These are phyloP conservation scores for Scenedesmus sp. DNA, from an alignment of 163 green algal species.

Conservation along the genomic window DNA sequence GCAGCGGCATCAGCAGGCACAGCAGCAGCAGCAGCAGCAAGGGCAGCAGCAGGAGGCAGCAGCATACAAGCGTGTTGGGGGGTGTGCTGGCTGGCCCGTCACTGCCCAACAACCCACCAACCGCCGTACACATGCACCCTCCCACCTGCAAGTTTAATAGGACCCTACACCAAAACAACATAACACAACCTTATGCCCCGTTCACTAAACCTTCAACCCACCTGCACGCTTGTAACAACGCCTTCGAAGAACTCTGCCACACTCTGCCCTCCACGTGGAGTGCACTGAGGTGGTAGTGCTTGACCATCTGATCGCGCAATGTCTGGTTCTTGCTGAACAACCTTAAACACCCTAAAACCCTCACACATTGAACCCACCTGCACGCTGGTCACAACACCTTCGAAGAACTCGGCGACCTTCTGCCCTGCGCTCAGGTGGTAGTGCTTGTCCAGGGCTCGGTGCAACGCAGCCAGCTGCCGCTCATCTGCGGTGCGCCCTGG, in stretches of 20 bases:
- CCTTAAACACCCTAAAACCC: neutral
- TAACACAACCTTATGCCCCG: too few species aligned
- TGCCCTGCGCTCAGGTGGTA: conserved; percentile 43
- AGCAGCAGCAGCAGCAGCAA: conserved; percentile 8
- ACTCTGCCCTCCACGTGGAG: neutral
- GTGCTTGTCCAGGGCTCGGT: conserved; percentile 34
- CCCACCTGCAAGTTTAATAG: too few species aligned
- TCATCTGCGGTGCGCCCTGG: conserved; percentile 3
- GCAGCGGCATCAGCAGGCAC: neutral
- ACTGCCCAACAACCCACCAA: too few species aligned
- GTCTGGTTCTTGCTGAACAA: neutral
- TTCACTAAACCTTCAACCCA: too few species aligned
- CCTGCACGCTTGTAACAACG: neutral
- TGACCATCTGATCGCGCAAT: neutral
- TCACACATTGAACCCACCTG: conserved; percentile 10
- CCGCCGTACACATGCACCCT: too few species aligned
- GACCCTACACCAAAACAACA: too few species aligned
- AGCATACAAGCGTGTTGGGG: neutral
- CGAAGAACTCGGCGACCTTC: conserved; percentile 44
- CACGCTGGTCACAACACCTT: conserved; percentile 32
- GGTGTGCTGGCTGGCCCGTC: too few species aligned
- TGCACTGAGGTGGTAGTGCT: neutral
- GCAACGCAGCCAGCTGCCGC: neutral
- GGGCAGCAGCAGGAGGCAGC: neutral
- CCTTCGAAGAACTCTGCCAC: neutral